A percentile compares a stretch with the other conserved stretches of the same genome.
phyloP scores from a whole-genome alignment of 1,284 basidiomycete species.

The Taiwanofungus camphoratus region DNA sequence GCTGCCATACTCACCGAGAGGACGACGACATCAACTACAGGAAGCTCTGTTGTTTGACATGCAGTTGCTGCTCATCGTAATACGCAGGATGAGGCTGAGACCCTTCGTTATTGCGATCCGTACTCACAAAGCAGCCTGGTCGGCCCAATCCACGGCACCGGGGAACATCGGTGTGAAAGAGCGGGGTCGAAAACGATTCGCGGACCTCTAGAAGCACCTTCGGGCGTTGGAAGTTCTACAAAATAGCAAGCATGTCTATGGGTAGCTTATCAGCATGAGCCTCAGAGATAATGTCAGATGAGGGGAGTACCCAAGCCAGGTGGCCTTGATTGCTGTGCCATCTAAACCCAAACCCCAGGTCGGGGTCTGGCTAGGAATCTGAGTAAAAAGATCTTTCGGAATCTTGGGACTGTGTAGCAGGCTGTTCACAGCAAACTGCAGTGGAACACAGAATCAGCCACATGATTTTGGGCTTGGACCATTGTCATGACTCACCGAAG shows the following conservation, averaged over 20 bases:
- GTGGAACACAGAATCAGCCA: too few species aligned
- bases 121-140: conserved; percentile 30
- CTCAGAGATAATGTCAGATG: not conserved
- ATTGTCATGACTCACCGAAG: conserved; percentile 8
- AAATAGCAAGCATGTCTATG: conserved; percentile 61
- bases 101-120: not conserved
- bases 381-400: conserved; percentile 18
- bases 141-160: conserved; percentile 47
- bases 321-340: conserved; percentile 45
- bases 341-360: conserved; percentile 21
- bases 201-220: conserved; percentile 41
- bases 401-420: not conserved
- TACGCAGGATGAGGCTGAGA: too few species aligned
- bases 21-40: conserved; percentile 59
- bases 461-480: too few species aligned
- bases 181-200: conserved; percentile 73
- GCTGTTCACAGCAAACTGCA: too few species aligned
- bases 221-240: conserved; percentile 52
- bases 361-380: conserved; percentile 21
- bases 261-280: not conserved
- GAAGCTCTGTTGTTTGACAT: conserved; percentile 53
- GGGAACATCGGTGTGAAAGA: conserved; percentile 58
- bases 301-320: conserved; percentile 50
- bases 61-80: conserved; percentile 42
- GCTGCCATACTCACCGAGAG: conserved; percentile 39